Base-by-base conservation (phyloP, 2,329 filamentous ascomycete genomes). In the Botrytis porri region DNA sequence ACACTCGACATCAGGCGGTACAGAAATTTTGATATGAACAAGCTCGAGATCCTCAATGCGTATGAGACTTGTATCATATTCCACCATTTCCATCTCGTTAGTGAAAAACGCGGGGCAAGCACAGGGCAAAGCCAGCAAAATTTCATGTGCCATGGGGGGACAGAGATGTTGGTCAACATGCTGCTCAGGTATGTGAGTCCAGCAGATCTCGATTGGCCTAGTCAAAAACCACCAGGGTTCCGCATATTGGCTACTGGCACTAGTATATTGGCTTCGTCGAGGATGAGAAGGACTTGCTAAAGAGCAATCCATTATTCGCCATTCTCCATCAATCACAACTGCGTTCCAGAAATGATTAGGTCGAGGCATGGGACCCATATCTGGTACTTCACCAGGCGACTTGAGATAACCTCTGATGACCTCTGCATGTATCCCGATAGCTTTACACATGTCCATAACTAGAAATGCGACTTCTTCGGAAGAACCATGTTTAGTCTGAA, bases 271-370 rank as follows among this genome's bases (percentile, higher is more conserved):
- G 25, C 85, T 86, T 65, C 97, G 89, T 73, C 89, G 90, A 16
- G 96, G 95, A 79, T 98, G 94, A 0, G 95, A 97, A 20, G 95
- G 95, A 75, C 92, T 95, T 6, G 96, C 94, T 65, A 99, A 86
- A 51, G 94, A 97, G 81, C 94, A 96, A 82, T 99, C 96, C 84
- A 99, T 93, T 76, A 98, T 92, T 69, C 96, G 92, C 96, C 96
- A 99, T 83, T 98, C 94, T 35, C 93, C 92, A 81, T 99, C 96
- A 14, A 98, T 90, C 51, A 98, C 84, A 29, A 98, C 93, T 0
- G 94, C 91, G 78, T 99, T 99, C 96, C 96, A 99, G 90, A 93
- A 98, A 83, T 99, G 96, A 79, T 99, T 99, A 0, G 95, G 88
- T 43, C 91, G 89, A n/a, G 93, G 93, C 81, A 95, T 89, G 73